Base-by-base conservation (phyloP, 176 grass and related monocot species). In the Oropetium thomaeum region DNA sequence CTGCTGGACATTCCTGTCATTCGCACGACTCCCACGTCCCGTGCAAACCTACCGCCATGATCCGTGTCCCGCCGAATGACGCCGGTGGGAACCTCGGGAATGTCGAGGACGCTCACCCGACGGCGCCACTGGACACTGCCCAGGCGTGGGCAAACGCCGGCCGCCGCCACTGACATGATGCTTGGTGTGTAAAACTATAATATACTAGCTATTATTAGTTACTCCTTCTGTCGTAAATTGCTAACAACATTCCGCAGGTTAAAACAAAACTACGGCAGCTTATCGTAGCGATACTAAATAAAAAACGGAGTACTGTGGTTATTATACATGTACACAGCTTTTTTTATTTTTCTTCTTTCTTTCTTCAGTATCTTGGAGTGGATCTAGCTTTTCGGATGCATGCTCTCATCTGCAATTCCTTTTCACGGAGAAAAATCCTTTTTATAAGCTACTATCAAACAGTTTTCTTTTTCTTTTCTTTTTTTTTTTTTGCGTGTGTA, bases 161-260 rank as follows among this genome's bases (percentile, higher is more conserved):
- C 79, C 20, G 76, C 51, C 39, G 49, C 70, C 69, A 60, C 49
- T 31, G 73, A 73, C 31, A 85, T 41, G 75, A 28, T 79, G 68
- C 68, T 79, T 73, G 75, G 17, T 73, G 58, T 85, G 58, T 84
- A 51, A 53, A 41, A n/a, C n/a, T n/a, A n/a, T n/a, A n/a, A 65
- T 10, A 5, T 73, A 34, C 20, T 72, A 8, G 22, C 65, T 16
- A 22, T n/a, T n/a, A n/a, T n/a, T n/a, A n/a, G n/a, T n/a, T n/a
- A n/a, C n/a, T n/a, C n/a, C n/a, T n/a, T n/a, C n/a, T n/a, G n/a
- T n/a, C n/a, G n/a, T n/a, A n/a, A n/a, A n/a, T n/a, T n/a, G n/a
- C n/a, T n/a, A n/a, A n/a, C n/a, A n/a, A n/a, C n/a, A n/a, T n/a
- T n/a, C n/a, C n/a, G n/a, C n/a, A n/a, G n/a, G n/a, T n/a, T n/a